Base-by-base conservation (phyloP, 1,284 basidiomycete genomes). In the Dichomitus squalens region DNA sequence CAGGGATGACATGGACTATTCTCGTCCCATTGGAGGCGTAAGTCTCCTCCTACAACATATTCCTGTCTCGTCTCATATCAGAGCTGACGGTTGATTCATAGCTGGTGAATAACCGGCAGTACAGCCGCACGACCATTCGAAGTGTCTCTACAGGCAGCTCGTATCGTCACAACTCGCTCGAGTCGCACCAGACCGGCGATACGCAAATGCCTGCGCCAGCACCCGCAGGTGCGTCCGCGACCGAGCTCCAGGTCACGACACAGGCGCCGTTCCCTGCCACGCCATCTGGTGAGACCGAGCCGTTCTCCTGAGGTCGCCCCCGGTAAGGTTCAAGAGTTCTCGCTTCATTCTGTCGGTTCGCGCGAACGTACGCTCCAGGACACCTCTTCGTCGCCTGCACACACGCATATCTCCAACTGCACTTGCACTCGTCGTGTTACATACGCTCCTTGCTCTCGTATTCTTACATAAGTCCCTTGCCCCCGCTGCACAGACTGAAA, bases 1-100 rank as follows among this genome's bases (percentile, higher is more conserved):
- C 57, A 63, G 71, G 53, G 77, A 79, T 58, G 76, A 79, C 50
- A 71, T 76, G 60, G 77, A 79, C 51, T 79, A 79, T 53, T 77
- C 77, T 8, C 68, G 77, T 49, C 77, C 77, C 2, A 78, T 79
- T 23, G 73, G 71, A 34, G 77, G 73, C 39, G 77, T 78, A 16
- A 69, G 77, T 69, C 31, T 38, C 36, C 53, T 8, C n/a, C 25
- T 16, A 34, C 29, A 31, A 31, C 25, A 0, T 16, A 16, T 38
- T 38, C 47, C 35, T 8, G 7, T 16, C 36, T 27, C 12, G 21
- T 29, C 23, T 39, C n/a, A 18, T 44, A 34, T 11, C 12, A 23
- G 49, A 21, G 36, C 48, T 63, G 53, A 62, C 43, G 34, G n/a
- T 34, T 14, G 18, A 52, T 21, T 7, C 50, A 21, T 57, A 78